Evolutionary conservation across 2,329 filamentous ascomycete species (phyloP).

Genomic region (Mariannaea elegans): DNA sequence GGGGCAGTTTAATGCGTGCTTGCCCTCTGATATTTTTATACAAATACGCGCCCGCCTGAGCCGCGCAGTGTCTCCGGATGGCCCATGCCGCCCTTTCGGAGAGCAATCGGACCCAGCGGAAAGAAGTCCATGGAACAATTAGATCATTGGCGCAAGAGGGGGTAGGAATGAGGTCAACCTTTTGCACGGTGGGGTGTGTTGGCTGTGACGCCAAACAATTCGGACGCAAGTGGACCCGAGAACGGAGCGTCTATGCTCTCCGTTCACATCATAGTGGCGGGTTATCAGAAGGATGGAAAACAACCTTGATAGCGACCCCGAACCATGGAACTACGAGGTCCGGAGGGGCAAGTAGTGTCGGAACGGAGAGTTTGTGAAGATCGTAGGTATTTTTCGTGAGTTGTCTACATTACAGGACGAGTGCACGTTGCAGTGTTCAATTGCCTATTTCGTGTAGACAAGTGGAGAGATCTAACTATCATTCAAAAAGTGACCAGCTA

Average conservation of each 20-base stretch:
- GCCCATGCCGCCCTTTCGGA: conserved; percentile 30
- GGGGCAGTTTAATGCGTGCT: conserved; percentile 13
- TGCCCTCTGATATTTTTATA: conserved; percentile 3
- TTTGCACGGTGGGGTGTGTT: conserved; percentile 29
- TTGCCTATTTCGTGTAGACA: conserved; percentile 1
- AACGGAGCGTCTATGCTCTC: conserved; percentile 23
- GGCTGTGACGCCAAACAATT: conserved; percentile 30
- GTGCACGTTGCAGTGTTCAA: conserved; percentile 6
- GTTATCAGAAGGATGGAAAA: conserved; percentile 15
- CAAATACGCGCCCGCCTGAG: not conserved
- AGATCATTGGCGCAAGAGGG: conserved; percentile 31
- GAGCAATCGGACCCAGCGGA: conserved; percentile 32
- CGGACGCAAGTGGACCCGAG: conserved; percentile 33
- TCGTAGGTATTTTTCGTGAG: not conserved
- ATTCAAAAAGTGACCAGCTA: no score
- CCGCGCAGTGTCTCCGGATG: conserved; percentile 7
- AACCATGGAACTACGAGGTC: conserved; percentile 12
- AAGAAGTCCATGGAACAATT: conserved; percentile 32
- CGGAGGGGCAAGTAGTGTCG: conserved; percentile 10
- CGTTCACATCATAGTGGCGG: conserved; percentile 10
- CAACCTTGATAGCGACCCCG: conserved; percentile 33
- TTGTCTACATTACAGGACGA: not conserved
- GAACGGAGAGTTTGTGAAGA: not conserved
- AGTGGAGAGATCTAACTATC: not conserved
- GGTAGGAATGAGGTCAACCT: conserved; percentile 37